Percentiles rank a stretch among this genome's conserved stretches.
Evolutionary conservation across 2,329 filamentous ascomycete species (phyloP).

Genomic region (Diaporthe ilicicola): DNA sequence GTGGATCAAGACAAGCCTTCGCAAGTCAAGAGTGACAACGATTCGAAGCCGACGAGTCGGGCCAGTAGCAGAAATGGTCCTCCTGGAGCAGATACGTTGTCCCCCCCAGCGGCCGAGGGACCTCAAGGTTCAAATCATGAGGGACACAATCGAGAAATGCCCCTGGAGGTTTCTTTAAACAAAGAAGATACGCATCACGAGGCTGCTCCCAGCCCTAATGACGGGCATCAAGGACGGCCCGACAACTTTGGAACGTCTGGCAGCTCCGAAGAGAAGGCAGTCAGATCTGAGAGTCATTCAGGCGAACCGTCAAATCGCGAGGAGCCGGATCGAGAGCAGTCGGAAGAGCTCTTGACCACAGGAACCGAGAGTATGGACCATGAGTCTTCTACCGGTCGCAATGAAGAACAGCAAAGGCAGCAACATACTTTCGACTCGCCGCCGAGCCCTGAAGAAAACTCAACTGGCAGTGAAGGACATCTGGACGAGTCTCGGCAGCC

Average conservation of each 20-base stretch:
- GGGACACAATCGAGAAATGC: not conserved
- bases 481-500: not conserved
- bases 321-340: not conserved
- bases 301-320: not conserved
- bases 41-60: not conserved
- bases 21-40: not conserved
- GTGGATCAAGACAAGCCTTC: not conserved
- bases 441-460: not conserved
- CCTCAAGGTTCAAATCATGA: not conserved
- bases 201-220: not conserved
- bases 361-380: not conserved
- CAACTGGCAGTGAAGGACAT: not conserved
- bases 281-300: not conserved
- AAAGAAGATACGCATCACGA: not conserved
- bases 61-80: not conserved
- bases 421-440: not conserved
- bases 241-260: not conserved
- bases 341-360: not conserved
- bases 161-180: not conserved
- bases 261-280: not conserved
- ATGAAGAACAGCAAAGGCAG: not conserved
- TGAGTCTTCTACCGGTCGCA: not conserved
- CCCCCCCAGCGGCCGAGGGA: not conserved
- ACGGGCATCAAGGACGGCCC: not conserved
- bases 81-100: constrained; percentile 1